A percentile compares a stretch with the other conserved stretches of the same genome.
Evolutionary conservation across 192 early-diverging fungal species (phyloP).

Genomic region (Chytriomyces sp.): DNA sequence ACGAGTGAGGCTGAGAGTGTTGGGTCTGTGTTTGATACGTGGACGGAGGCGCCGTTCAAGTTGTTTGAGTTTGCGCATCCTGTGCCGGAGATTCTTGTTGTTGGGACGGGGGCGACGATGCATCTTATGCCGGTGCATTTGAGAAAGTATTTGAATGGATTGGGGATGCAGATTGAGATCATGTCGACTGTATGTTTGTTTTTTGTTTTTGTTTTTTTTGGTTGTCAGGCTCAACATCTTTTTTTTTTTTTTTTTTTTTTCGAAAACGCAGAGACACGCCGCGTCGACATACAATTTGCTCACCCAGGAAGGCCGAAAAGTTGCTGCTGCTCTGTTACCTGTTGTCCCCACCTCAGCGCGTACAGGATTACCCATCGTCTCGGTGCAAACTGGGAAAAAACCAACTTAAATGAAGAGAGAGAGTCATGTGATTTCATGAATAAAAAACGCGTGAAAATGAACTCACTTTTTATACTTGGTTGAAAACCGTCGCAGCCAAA

Average conservation of each 20-base stretch:
- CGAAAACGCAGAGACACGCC: constrained; percentile 47
- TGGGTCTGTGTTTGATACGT: constrained; percentile 49
- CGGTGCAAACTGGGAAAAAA: constrained; percentile 8
- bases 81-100: constrained; percentile 57
- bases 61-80: constrained; percentile 50
- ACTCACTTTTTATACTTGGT: too few species aligned
- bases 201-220: constrained; percentile 10
- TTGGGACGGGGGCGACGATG: constrained; percentile 53
- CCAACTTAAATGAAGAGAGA: background rate
- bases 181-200: constrained; percentile 42
- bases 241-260: background rate
- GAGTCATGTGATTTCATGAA: too few species aligned
- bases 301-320: constrained; percentile 51
- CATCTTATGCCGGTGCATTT: constrained; percentile 44
- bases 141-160: constrained; percentile 43
- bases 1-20: background rate
- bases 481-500: too few species aligned
- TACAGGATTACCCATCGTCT: constrained; percentile 51
- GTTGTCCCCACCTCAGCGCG: constrained; percentile 55
- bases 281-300: constrained; percentile 60
- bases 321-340: constrained; percentile 54
- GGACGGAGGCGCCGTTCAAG: constrained; percentile 48
- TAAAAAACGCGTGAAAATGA: too few species aligned
- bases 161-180: constrained; percentile 60
- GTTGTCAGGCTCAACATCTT: background rate